phyloP scores from a whole-genome alignment of 805 yeast species.

The Yarrowia alimentaria region DNA sequence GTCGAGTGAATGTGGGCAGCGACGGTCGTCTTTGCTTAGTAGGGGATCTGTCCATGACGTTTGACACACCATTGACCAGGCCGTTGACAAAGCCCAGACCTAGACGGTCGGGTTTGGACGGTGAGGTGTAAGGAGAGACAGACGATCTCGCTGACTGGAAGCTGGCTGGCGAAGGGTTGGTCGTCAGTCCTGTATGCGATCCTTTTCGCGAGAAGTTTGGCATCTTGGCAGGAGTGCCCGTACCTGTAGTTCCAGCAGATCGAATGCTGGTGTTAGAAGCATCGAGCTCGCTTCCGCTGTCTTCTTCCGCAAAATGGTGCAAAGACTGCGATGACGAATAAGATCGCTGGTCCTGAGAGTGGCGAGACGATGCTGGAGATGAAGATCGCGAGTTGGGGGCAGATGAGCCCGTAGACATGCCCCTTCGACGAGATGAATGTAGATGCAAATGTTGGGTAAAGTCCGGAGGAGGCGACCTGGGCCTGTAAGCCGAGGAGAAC shows the following conservation, averaged over 20 bases:
- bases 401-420: slow-evolving; percentile 8
- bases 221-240: neutral
- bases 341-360: neutral
- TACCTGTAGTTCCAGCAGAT: no score
- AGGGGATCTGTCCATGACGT: slow-evolving; percentile 10
- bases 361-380: slow-evolving; percentile 1
- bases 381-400: slow-evolving; percentile 18
- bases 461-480: slow-evolving; percentile 17
- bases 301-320: neutral
- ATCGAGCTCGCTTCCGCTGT: slow-evolving; percentile 13
- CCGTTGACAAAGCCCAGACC: slow-evolving; percentile 21
- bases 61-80: neutral
- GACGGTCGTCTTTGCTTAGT: slow-evolving; percentile 12
- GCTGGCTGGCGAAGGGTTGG: slow-evolving; percentile 7
- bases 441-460: slow-evolving; percentile 4
- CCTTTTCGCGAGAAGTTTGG: slow-evolving; percentile 22
- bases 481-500: slow-evolving; percentile 12
- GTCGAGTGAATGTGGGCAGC: slow-evolving; percentile 7
- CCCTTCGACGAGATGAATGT: slow-evolving; percentile 10
- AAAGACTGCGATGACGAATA: no score
- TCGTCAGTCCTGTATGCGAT: no score
- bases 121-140: slow-evolving; percentile 9
- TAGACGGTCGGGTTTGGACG: slow-evolving; percentile 10
- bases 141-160: slow-evolving; percentile 7
- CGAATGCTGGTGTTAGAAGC: no score